Evolutionary conservation across 2,329 filamentous ascomycete species (phyloP), one percentile per base, ranked within the genome.

Genomic region (Clonostachys byssicola): DNA sequence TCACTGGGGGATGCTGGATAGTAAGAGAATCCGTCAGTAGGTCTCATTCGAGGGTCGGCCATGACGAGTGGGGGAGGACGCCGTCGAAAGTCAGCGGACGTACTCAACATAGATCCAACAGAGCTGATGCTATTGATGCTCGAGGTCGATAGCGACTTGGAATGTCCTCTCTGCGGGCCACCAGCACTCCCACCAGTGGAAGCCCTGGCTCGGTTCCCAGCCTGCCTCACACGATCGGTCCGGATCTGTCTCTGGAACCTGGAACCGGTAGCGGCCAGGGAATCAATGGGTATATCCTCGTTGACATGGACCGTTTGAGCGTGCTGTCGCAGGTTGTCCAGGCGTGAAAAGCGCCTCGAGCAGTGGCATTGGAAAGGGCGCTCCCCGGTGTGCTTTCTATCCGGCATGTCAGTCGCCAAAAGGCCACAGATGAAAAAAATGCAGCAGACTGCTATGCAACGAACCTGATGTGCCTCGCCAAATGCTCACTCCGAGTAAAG

Each of bases 241-340:
- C 92, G 81, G 49, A 96, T 90, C 65, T 96, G 92, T 51, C 92
- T 81, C 59, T 96, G 92, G 58, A 95, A 96, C 38, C 92, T 80
- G 9, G 92, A 95, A 20, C 92, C 91, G 2, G 89, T 94, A 5
- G 92, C 94, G 14, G 94, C 94, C 17, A 97, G 79, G 2, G 94
- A 97, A 64, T 96, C 91, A 39, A 85, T 84, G 5, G 94, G 94
- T 34, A 99, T 99, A 48, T 96, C 91, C 64, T 97, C 94, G 64
- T 97, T 96, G 49, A 95, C 88, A 64, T 99, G 94, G 1, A 99
- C 94, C 0, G 94, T 97, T 66, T 96, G 92, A 41, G 94, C 94
- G 74, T 99, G 94, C 63, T 99, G 94, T 49, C 94, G 84, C 45
- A 99, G 73, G 61, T 99, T 99, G 66, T 99, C 92, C 42, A 97